These are phyloP conservation scores for Exutisphaerella laricina DNA, from an alignment of 2,329 filamentous ascomycete genomes.

Conservation along the genomic window DNA sequence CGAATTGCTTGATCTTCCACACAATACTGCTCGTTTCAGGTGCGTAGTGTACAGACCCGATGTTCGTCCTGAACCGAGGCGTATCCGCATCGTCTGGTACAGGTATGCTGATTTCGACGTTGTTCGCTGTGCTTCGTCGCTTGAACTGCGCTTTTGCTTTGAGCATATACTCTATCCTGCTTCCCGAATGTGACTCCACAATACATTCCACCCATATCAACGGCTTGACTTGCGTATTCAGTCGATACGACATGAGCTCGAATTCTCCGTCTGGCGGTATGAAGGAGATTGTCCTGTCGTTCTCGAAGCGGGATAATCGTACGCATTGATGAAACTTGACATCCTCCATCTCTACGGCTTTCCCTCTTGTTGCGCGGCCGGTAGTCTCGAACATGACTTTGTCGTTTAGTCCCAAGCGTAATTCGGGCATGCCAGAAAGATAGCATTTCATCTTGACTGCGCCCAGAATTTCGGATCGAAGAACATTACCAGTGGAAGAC, in stretches of 20 bases:
- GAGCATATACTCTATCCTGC: constrained; percentile 96
- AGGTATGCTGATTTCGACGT: constrained; percentile 95
- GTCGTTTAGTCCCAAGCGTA: constrained; percentile 91
- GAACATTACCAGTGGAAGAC: constrained; percentile 86
- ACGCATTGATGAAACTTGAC: constrained; percentile 99
- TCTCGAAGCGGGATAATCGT: constrained; percentile 90
- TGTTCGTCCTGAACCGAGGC: constrained; percentile 93
- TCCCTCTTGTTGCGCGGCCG: constrained; percentile 84
- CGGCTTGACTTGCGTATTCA: constrained; percentile 98
- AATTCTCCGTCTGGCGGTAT: constrained; percentile 98
- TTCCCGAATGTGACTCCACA: constrained; percentile 91
- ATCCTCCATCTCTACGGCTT: constrained; percentile 99
- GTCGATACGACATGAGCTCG: constrained; percentile 98
- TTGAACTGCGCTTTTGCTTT: constrained; percentile 99
- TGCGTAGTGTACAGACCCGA: constrained; percentile 94
- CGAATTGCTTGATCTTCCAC: constrained; percentile 99
- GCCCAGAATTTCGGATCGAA: constrained; percentile 92
- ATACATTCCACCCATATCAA: constrained; percentile 98
- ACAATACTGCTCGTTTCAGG: constrained; percentile 96
- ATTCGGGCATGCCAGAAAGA: constrained; percentile 93
- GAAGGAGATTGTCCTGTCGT: constrained; percentile 97
- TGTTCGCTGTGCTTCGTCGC: constrained; percentile 93
- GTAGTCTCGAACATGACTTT: constrained; percentile 99
- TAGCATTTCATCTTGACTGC: constrained; percentile 99
- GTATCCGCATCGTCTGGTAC: constrained; percentile 96